Evolutionary conservation across 345 rosid species (phyloP).

Genomic region (Litchi chinensis): DNA sequence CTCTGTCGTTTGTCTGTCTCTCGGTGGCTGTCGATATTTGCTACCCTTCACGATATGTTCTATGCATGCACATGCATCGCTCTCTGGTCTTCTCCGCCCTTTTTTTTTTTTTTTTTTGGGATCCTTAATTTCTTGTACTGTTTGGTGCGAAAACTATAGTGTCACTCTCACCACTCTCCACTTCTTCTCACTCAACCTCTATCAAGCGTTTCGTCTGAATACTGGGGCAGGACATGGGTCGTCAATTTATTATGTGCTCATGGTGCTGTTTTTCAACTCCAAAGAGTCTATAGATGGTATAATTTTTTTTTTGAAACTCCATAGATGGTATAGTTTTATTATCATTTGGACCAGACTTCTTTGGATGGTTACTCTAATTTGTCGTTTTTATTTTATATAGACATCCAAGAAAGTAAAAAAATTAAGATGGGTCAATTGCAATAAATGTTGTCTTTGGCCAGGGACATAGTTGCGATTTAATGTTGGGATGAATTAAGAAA

Average conservation of each 20-base stretch:
- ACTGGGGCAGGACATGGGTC: not conserved
- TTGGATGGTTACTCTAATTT: too few relatives aligned
- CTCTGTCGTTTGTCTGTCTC: not conserved
- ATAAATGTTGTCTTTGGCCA: too few relatives aligned
- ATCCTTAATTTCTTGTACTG: not conserved
- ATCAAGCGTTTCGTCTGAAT: not conserved
- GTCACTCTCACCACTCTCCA: not conserved
- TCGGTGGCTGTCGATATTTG: slow-evolving; percentile 21
- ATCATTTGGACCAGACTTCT: too few relatives aligned
- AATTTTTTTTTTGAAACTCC: too few relatives aligned
- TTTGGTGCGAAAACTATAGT: not conserved
- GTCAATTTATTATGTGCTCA: not conserved
- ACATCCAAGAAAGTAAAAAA: too few relatives aligned
- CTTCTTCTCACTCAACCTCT: not conserved
- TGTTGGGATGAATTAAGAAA: too few relatives aligned
- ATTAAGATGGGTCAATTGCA: too few relatives aligned
- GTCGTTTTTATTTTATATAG: too few relatives aligned
- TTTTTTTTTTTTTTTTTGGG: not conserved
- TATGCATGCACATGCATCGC: slow-evolving; percentile 15
- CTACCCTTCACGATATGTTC: slow-evolving; percentile 16
- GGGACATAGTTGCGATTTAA: too few relatives aligned
- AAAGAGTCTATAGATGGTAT: not conserved
- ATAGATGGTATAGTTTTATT: too few relatives aligned
- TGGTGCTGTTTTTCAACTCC: not conserved
- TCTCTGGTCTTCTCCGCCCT: slow-evolving; percentile 19